A percentile compares a stretch with the other conserved stretches of the same genome.
phyloP scores from a whole-genome alignment of 108 stramenopile genomes.

The Cyclotella sp. region DNA sequence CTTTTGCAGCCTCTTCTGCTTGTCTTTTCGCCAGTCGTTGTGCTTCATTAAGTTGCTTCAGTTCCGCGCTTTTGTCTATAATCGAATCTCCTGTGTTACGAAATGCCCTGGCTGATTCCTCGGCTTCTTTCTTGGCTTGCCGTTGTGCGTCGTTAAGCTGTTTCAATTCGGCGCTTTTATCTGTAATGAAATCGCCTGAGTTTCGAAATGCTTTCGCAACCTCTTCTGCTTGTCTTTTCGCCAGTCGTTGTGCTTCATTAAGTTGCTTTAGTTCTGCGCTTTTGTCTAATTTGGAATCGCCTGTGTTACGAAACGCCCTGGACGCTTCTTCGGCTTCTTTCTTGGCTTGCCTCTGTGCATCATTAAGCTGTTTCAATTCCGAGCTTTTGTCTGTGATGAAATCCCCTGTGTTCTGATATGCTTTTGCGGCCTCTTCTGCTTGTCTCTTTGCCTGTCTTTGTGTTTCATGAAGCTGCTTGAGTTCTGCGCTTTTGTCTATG shows the following conservation, averaged over 20 bases:
- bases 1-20: not conserved
- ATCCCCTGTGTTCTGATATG: not conserved
- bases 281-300: not conserved
- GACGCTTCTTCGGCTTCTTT: not conserved
- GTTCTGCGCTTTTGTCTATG: not conserved
- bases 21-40: constrained; percentile 3
- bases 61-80: not conserved
- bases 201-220: too few species aligned
- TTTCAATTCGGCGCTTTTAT: not conserved
- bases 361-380: not conserved
- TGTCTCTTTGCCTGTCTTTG: not conserved
- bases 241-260: not conserved
- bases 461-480: constrained; percentile 3
- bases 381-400: not conserved
- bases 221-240: constrained; percentile 1
- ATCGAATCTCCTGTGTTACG: not conserved
- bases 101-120: not conserved
- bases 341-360: constrained; percentile 1
- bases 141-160: not conserved
- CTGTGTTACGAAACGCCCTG: not conserved
- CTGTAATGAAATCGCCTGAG: not conserved
- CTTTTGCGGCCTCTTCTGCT: not conserved
- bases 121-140: not conserved
- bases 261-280: constrained; percentile 2
- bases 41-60: constrained; percentile 1